Conservation (phyloP, 805 yeast species). For the Saccharomycopsis selenospora region DNA sequence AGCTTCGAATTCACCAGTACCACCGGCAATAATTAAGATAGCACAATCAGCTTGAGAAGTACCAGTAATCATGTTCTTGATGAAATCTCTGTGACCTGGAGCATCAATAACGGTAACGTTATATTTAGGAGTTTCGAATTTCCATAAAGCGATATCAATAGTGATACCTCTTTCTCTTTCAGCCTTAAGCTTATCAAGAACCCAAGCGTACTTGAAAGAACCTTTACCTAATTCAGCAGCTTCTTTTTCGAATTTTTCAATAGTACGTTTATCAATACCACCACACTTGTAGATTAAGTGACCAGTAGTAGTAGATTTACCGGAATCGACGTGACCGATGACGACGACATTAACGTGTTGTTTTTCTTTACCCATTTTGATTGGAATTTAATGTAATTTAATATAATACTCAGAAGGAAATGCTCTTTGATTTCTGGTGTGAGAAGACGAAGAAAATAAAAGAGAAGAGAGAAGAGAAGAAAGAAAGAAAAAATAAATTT, state of each 20-base stretch:
- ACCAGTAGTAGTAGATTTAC: slow-evolving; percentile 98
- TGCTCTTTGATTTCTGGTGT: slow-evolving; percentile 33
- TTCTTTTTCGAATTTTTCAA: slow-evolving; percentile 96
- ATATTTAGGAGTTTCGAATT: slow-evolving; percentile 87
- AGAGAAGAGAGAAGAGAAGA: slow-evolving; percentile 11
- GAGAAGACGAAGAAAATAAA: slow-evolving; percentile 26
- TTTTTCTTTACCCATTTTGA: slow-evolving; percentile 74
- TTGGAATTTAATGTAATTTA: slow-evolving; percentile 8
- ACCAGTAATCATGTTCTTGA: slow-evolving; percentile 94
- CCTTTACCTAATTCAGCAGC: slow-evolving; percentile 97
- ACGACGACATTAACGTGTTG: slow-evolving; percentile 99
- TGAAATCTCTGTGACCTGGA: slow-evolving; percentile 95
- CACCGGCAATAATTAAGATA: slow-evolving; percentile 83
- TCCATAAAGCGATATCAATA: slow-evolving; percentile 88
- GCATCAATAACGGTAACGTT: slow-evolving; percentile 89
- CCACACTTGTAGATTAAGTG: slow-evolving; percentile 99
- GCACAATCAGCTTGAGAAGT: slow-evolving; percentile 93
- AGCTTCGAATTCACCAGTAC: slow-evolving; percentile 92
- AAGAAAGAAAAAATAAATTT: slow-evolving; percentile 11
- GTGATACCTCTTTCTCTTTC: slow-evolving; percentile 98
- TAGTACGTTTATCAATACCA: slow-evolving; percentile 98
- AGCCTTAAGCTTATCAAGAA: slow-evolving; percentile 89
- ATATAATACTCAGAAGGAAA: slow-evolving; percentile 30
- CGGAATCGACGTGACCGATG: slow-evolving; percentile 99
- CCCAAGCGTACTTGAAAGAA: slow-evolving; percentile 98